Base-by-base conservation (phyloP, 148 eudicot genomes). In the Persicaria tinctoria region DNA sequence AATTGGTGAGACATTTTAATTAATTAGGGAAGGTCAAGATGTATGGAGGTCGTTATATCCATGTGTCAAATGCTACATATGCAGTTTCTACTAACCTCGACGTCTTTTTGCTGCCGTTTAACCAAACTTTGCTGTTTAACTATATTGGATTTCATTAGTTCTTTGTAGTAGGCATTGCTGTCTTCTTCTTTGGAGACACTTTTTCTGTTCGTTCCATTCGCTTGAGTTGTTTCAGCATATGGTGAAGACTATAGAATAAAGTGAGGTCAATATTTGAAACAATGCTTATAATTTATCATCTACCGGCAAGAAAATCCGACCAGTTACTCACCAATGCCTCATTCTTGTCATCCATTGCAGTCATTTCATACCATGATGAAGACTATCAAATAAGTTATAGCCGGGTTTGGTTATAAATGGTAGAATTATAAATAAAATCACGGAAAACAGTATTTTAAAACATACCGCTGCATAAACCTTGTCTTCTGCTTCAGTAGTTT, bases 101-200 rank as follows among this genome's bases (percentile, higher is more conserved):
- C 78, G 74, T 86, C 81, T 78, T 76, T 84, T 44, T 78, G 79
- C 66, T 89, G 98, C 74, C 70, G 79, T 50, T 84, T 85, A 74
- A 88, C 80, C 56, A 85, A 83, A 68, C 78, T 75, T 27, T 72
- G 77, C 45, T 81, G 79, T 77, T 84, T 81, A n/a, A 12, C 56
- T 16, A 17, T 50, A 44, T 46, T 51, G 8, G 51, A 41, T n/a
- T 70, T 46, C 6, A 11, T n/a, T 17, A 16, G 41, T 11, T 70
- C 54, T 17, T 47, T 20, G 23, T 46, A 38, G 47, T 6, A 9
- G 17, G 41, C 47, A 64, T 38, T 64, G 47, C 11, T 1, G 62
- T 63, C 63, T 77, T 74, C 71, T 72, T 76, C 79, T 63, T 55
- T 68, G 5, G 46, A 13, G 3, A 41, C 70, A 41, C 27, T 64